These are phyloP conservation scores for Fusarium transvaalense DNA, from an alignment of 2,329 filamentous ascomycete genomes.

Conservation along the genomic window DNA sequence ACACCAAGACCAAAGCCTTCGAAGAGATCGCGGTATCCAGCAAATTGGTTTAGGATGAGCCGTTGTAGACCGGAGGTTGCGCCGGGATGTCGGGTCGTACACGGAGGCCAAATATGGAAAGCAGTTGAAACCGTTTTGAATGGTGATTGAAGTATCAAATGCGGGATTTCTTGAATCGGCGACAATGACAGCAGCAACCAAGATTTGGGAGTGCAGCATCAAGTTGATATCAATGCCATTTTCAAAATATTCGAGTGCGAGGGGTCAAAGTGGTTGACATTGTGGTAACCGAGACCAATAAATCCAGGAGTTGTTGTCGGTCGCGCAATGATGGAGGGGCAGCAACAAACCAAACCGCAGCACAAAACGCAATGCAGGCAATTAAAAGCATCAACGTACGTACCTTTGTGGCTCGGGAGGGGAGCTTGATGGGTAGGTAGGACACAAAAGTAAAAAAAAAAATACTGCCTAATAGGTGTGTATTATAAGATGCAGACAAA, in stretches of 20 bases:
- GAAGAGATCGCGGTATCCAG: background rate
- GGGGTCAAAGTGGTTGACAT: constrained; percentile 11
- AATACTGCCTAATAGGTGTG: constrained; percentile 34
- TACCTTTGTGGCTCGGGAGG: constrained; percentile 37
- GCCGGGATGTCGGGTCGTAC: constrained; percentile 44
- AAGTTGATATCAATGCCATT: constrained; percentile 1
- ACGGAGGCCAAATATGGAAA: constrained; percentile 30
- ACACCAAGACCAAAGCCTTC: constrained; percentile 5
- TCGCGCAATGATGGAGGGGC: constrained; percentile 43
- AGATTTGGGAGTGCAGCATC: constrained; percentile 5
- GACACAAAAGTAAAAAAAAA: constrained; percentile 25
- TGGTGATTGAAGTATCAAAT: constrained; percentile 21
- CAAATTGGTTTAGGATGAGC: constrained; percentile 4
- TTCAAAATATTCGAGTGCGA: constrained; percentile 16
- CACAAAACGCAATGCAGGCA: constrained; percentile 36
- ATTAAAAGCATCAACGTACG: constrained; percentile 31
- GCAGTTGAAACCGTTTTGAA: constrained; percentile 8
- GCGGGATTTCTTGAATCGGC: constrained; percentile 36
- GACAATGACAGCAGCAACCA: background rate
- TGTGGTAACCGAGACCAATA: constrained; percentile 32
- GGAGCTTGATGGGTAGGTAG: constrained; percentile 41
- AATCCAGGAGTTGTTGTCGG: constrained; percentile 28
- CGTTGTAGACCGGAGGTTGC: constrained; percentile 18
- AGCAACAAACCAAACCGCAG: constrained; percentile 20
- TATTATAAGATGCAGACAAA: constrained; percentile 24